A percentile compares a stretch with the other conserved stretches of the same genome.
phyloP scores from a whole-genome alignment of 2,329 filamentous ascomycete genomes.

The Peltaster fructicola region DNA sequence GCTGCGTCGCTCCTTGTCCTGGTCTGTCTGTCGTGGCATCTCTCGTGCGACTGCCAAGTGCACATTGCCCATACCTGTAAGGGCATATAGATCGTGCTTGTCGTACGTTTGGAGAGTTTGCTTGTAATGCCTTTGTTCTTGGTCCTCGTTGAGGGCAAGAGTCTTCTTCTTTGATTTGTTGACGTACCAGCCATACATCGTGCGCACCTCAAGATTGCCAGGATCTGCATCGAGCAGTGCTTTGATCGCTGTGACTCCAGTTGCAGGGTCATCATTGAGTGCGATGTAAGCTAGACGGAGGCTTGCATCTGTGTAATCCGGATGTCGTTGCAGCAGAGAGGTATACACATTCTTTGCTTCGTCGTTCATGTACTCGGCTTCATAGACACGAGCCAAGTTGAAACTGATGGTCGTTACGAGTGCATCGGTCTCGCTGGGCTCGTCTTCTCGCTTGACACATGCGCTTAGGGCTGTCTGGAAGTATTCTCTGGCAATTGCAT shows the following conservation, averaged over 20 bases:
- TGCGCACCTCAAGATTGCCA: slow-evolving; percentile 75
- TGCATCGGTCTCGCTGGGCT: slow-evolving; percentile 66
- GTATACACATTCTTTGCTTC: slow-evolving; percentile 82
- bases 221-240: slow-evolving; percentile 74
- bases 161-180: slow-evolving; percentile 74
- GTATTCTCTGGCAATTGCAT: slow-evolving; percentile 61
- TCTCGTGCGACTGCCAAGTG: slow-evolving; percentile 75
- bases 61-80: slow-evolving; percentile 96
- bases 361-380: slow-evolving; percentile 62
- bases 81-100: slow-evolving; percentile 93
- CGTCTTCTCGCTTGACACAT: slow-evolving; percentile 64
- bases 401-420: slow-evolving; percentile 92
- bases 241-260: slow-evolving; percentile 70
- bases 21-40: slow-evolving; percentile 79
- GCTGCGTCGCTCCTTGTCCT: slow-evolving; percentile 77
- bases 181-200: slow-evolving; percentile 89
- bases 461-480: slow-evolving; percentile 86
- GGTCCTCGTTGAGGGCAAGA: slow-evolving; percentile 68
- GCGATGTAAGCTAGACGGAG: slow-evolving; percentile 82
- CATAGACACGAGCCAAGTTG: slow-evolving; percentile 86
- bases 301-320: slow-evolving; percentile 79
- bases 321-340: slow-evolving; percentile 63
- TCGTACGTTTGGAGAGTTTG: slow-evolving; percentile 86
- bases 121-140: slow-evolving; percentile 87
- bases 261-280: slow-evolving; percentile 59